Conservation (phyloP, 352 stramenopile genomes). For the Pythium brassicae region DNA sequence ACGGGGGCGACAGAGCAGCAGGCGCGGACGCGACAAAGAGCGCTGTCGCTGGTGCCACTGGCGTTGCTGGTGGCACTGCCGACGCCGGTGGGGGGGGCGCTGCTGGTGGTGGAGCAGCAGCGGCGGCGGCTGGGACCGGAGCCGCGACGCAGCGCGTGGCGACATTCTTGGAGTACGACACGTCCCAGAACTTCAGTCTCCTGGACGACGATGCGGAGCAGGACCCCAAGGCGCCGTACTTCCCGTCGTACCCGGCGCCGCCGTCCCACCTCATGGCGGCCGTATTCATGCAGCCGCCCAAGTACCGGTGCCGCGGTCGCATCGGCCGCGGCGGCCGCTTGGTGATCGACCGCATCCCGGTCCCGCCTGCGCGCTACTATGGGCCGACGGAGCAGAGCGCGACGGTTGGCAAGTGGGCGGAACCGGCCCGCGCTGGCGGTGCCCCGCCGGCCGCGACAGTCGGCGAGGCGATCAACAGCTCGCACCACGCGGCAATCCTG, state of each 20-base stretch:
- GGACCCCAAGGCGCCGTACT: slow-evolving; percentile 27
- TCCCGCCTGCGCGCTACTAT: slow-evolving; percentile 52
- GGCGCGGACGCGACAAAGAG: background rate
- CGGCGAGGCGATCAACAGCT: slow-evolving; percentile 38
- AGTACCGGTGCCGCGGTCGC: slow-evolving; percentile 66
- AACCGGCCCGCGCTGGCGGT: slow-evolving; percentile 2
- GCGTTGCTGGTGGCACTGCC: background rate
- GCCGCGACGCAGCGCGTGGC: slow-evolving; percentile 7
- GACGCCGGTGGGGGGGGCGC: no score
- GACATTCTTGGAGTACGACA: slow-evolving; percentile 81
- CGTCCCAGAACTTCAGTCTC: slow-evolving; percentile 57
- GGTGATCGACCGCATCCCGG: slow-evolving; percentile 71
- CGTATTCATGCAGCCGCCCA: slow-evolving; percentile 64
- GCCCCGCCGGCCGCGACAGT: slow-evolving; percentile 12
- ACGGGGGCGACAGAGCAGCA: no score
- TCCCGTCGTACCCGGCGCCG: slow-evolving; percentile 65
- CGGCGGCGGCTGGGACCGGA: background rate
- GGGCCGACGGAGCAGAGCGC: slow-evolving; percentile 40
- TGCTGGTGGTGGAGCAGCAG: no score
- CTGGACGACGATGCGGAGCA: slow-evolving; percentile 22
- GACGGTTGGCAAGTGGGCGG: slow-evolving; percentile 19
- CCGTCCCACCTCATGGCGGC: slow-evolving; percentile 54
- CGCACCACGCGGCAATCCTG: slow-evolving; percentile 48
- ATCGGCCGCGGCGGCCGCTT: slow-evolving; percentile 69
- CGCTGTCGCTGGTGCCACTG: background rate